These are phyloP conservation scores for Wickerhamiella sorbophila DNA, from an alignment of 805 yeast species.

Conservation along the genomic window DNA sequence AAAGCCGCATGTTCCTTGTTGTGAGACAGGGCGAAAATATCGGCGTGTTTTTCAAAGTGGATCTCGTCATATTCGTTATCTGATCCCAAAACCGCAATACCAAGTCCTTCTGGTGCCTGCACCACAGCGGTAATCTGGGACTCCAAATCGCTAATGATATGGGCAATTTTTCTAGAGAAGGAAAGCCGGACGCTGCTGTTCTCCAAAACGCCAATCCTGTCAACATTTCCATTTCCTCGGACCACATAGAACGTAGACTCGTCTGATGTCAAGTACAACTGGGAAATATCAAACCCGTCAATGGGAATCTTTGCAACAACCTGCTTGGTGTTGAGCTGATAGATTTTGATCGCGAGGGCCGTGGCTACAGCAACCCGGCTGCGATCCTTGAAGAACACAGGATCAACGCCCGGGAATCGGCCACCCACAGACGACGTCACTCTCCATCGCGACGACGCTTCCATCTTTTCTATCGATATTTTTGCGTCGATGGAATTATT, in stretches of 20 bases:
- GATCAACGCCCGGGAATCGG: slow-evolving; percentile 23
- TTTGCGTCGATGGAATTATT: no score
- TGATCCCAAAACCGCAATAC: background rate
- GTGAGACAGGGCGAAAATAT: slow-evolving; percentile 21
- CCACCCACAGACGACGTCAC: slow-evolving; percentile 26
- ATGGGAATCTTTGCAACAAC: slow-evolving; percentile 24
- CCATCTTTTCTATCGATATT: no score
- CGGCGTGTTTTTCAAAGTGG: slow-evolving; percentile 12
- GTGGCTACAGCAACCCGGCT: slow-evolving; percentile 25
- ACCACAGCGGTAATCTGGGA: slow-evolving; percentile 1
- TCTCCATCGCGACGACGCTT: slow-evolving; percentile 16
- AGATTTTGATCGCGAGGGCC: slow-evolving; percentile 27
- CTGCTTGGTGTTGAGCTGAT: slow-evolving; percentile 24
- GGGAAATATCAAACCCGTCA: slow-evolving; percentile 22
- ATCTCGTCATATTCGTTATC: background rate
- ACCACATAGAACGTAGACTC: slow-evolving; percentile 22
- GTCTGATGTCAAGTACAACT: slow-evolving; percentile 19
- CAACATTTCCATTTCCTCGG: slow-evolving; percentile 11
- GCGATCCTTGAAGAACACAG: slow-evolving; percentile 25
- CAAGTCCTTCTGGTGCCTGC: slow-evolving; percentile 5
- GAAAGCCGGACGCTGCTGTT: slow-evolving; percentile 4
- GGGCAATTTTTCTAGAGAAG: slow-evolving; percentile 7
- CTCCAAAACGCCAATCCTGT: slow-evolving; percentile 11
- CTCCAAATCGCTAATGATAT: slow-evolving; percentile 5
- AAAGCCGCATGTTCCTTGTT: slow-evolving; percentile 17